Conservation (phyloP, 495 filamentous ascomycete species). For the Annulohypoxylon nitens region DNA sequence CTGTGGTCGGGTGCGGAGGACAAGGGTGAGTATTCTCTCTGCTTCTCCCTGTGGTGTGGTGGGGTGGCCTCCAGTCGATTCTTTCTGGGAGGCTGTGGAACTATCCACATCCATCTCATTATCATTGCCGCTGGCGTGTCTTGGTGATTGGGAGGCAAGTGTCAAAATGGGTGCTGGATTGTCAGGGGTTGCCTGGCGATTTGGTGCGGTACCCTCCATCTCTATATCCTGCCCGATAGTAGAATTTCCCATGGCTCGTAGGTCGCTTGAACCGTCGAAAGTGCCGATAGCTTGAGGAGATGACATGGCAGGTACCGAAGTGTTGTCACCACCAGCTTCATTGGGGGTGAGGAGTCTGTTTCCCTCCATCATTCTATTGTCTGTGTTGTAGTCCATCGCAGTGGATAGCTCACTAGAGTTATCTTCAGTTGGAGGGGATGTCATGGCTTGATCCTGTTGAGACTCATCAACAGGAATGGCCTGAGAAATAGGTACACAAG, state of each 20-base stretch:
- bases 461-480: not conserved
- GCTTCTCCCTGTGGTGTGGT: not conserved
- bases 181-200: not conserved
- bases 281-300: not conserved
- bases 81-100: not conserved
- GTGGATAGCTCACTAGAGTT: not conserved
- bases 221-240: not conserved
- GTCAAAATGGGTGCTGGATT: not conserved
- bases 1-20: not conserved
- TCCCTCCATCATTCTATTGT: not conserved
- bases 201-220: not conserved
- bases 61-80: not conserved
- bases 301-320: not conserved
- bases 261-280: not conserved
- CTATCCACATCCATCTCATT: not conserved
- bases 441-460: slow-evolving; percentile 5
- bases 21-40: not conserved
- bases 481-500: not conserved
- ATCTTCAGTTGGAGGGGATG: not conserved
- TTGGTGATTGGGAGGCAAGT: not conserved
- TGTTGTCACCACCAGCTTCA: not conserved
- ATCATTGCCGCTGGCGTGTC: not conserved
- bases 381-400: not conserved
- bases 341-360: not conserved
- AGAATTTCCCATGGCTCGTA: not conserved